phyloP scores from a whole-genome alignment of 176 grass and related monocot genomes.

The Musa acuminata region DNA sequence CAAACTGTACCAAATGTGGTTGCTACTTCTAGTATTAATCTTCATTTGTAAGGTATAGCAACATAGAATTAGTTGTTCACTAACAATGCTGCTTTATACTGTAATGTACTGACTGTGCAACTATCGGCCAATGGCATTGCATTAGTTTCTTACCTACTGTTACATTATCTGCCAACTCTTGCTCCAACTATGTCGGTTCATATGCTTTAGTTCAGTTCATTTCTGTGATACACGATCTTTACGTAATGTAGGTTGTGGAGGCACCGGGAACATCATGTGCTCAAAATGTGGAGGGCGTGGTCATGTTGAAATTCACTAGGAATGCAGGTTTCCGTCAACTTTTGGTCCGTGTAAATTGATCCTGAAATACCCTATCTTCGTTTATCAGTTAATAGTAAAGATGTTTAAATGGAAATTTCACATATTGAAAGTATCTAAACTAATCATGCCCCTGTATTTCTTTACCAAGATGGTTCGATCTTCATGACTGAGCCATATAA shows the following conservation, averaged over 20 bases:
- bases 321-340: background rate
- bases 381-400: background rate
- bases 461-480: background rate
- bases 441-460: too few species aligned
- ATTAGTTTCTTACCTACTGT: too few species aligned
- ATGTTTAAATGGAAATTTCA: background rate
- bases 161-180: background rate
- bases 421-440: background rate
- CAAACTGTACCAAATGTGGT: too few species aligned
- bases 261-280: slow-evolving; percentile 92
- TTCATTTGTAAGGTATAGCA: too few species aligned
- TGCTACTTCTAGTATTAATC: too few species aligned
- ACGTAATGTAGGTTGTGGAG: slow-evolving; percentile 60
- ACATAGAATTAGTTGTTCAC: too few species aligned
- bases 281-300: slow-evolving; percentile 60
- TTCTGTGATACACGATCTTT: background rate
- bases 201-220: slow-evolving; percentile 1
- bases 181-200: background rate
- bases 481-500: background rate
- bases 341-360: background rate
- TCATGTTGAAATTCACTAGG: slow-evolving; percentile 28
- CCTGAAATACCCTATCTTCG: background rate
- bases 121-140: too few species aligned
- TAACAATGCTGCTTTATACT: too few species aligned
- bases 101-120: too few species aligned